A percentile compares a stretch with the other conserved stretches of the same genome.
Conservation (phyloP, 2,329 filamentous ascomycete species). For the Graphilbum ipis-grandicollis region DNA sequence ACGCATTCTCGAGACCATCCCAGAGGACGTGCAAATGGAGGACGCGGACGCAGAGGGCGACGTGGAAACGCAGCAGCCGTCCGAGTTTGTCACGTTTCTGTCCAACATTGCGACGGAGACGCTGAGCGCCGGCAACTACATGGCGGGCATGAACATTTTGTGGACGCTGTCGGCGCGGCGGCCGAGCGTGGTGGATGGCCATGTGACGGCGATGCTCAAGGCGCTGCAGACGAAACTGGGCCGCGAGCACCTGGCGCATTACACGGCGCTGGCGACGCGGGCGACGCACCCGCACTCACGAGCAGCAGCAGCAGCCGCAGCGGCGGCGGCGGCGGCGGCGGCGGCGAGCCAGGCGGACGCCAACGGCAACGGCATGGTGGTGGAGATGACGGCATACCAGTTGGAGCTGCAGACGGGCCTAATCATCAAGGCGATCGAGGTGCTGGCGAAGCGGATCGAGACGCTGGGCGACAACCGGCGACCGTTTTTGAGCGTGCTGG, state of each 20-base stretch:
- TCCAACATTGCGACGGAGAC: slow-evolving; percentile 78
- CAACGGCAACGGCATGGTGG: slow-evolving; percentile 16
- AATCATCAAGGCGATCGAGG: slow-evolving; percentile 89
- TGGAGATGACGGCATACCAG: slow-evolving; percentile 54
- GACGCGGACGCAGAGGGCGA: slow-evolving; percentile 73
- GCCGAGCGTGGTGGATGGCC: slow-evolving; percentile 74
- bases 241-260: slow-evolving; percentile 77
- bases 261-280: slow-evolving; percentile 38
- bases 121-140: slow-evolving; percentile 62
- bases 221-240: slow-evolving; percentile 82
- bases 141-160: slow-evolving; percentile 79
- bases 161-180: slow-evolving; percentile 82
- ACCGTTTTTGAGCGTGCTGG: slow-evolving; percentile 87
- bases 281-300: slow-evolving; percentile 17
- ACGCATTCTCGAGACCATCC: slow-evolving; percentile 75
- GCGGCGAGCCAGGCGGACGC: not conserved
- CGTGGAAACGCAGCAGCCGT: slow-evolving; percentile 53
- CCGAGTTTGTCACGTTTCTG: slow-evolving; percentile 73
- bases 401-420: slow-evolving; percentile 77
- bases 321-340: not conserved
- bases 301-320: slow-evolving; percentile 19
- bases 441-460: slow-evolving; percentile 83
- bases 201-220: slow-evolving; percentile 81
- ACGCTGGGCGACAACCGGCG: slow-evolving; percentile 77
- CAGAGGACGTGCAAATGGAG: slow-evolving; percentile 57